These are phyloP conservation scores for Sungouiella thailandica DNA, from an alignment of 805 yeast genomes.

Conservation along the genomic window DNA sequence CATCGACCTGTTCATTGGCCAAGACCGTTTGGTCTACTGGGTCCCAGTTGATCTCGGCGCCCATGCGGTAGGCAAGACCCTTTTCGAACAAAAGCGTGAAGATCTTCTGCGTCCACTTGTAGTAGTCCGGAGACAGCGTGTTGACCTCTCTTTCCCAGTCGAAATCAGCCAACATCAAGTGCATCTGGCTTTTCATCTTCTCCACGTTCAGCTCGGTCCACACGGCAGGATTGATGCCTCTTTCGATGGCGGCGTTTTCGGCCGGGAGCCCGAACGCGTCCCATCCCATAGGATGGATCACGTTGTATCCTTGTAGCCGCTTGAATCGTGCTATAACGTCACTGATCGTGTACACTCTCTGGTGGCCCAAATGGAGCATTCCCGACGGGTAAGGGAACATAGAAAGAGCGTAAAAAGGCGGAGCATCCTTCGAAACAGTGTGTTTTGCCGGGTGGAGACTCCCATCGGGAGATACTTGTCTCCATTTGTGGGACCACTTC, in stretches of 20 bases:
- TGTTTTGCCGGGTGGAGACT: conserved; percentile 32
- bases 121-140: conserved; percentile 83
- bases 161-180: conserved; percentile 72
- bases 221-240: conserved; percentile 66
- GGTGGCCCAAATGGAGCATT: conserved; percentile 85
- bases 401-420: conserved; percentile 58
- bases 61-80: conserved; percentile 80
- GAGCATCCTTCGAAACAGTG: not conserved
- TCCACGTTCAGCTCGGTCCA: conserved; percentile 84
- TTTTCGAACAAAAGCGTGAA: conserved; percentile 67
- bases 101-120: conserved; percentile 87
- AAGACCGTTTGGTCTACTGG: conserved; percentile 92
- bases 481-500: conserved; percentile 55
- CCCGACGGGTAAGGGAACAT: conserved; percentile 99
- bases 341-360: conserved; percentile 86
- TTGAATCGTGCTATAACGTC: conserved; percentile 79
- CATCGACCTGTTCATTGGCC: conserved; percentile 94
- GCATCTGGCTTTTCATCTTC: conserved; percentile 83
- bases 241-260: conserved; percentile 93
- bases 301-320: conserved; percentile 68
- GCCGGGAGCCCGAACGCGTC: conserved; percentile 99
- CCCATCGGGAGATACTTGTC: conserved; percentile 23
- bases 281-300: conserved; percentile 98
- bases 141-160: conserved; percentile 92
- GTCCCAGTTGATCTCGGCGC: conserved; percentile 96